Conservation (phyloP, 2,329 filamentous ascomycete species). For the Metarhizium humberi region DNA sequence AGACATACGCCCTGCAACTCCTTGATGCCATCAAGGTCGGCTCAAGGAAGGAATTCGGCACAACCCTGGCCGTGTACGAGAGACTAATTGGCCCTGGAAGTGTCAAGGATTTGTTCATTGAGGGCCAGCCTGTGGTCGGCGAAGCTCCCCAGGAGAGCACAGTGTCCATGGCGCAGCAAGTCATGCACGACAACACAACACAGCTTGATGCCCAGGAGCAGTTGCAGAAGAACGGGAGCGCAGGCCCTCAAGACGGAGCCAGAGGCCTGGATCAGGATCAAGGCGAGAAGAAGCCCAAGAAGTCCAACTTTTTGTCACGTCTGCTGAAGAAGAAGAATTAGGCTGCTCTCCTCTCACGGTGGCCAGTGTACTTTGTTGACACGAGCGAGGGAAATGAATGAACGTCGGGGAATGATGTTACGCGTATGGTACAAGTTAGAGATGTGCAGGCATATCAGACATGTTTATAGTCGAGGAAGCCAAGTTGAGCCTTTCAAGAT, state of each 20-base stretch:
- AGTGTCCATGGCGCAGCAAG: conserved; percentile 38
- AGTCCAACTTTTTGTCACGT: conserved; percentile 7
- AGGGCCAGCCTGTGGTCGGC: conserved; percentile 16
- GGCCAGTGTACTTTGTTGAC: too few relatives aligned
- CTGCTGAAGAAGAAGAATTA: conserved; percentile 6
- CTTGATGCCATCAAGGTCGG: conserved; percentile 46
- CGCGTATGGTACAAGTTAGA: too few relatives aligned
- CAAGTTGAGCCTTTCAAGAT: too few relatives aligned
- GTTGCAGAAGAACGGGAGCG: conserved; percentile 10
- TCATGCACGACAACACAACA: conserved; percentile 45
- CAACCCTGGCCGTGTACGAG: conserved; percentile 44
- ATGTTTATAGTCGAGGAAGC: too few relatives aligned
- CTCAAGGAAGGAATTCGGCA: conserved; percentile 40
- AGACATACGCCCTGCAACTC: conserved; percentile 43
- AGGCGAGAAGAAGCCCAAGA: not conserved
- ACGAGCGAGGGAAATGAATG: too few relatives aligned
- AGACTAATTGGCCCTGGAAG: conserved; percentile 37
- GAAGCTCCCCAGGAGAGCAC: conserved; percentile 21
- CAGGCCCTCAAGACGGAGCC: conserved; percentile 3
- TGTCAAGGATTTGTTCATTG: conserved; percentile 41
- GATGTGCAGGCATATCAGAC: too few relatives aligned
- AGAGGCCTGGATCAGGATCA: not conserved
- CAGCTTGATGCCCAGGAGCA: conserved; percentile 35
- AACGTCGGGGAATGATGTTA: too few relatives aligned
- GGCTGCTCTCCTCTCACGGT: too few relatives aligned